These are phyloP conservation scores for Aspergillus heteromorphus DNA, from an alignment of 495 filamentous ascomycete genomes.

Conservation along the genomic window DNA sequence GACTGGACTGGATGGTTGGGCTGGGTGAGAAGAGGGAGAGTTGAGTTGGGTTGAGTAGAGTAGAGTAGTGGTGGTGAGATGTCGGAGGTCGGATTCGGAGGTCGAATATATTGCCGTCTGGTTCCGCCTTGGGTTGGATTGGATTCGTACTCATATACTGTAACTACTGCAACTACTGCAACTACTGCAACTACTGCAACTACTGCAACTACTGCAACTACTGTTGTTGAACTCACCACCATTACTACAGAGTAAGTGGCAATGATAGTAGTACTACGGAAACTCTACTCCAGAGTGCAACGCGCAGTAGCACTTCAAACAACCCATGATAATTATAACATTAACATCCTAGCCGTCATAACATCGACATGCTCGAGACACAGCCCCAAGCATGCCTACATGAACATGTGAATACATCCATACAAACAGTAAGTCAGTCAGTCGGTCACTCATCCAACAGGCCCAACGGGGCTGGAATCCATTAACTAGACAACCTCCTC, in stretches of 20 bases:
- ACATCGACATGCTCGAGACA: constrained; percentile 3
- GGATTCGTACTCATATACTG: neutral
- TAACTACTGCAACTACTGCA: too few species aligned
- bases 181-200: too few species aligned
- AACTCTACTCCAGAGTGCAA: too few species aligned
- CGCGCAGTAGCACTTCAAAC: neutral
- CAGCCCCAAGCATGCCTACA: constrained; percentile 4
- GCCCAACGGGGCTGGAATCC: constrained; percentile 8
- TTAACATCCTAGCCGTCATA: constrained; percentile 6
- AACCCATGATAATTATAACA: constrained; percentile 3
- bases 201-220: too few species aligned
- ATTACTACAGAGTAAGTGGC: too few species aligned
- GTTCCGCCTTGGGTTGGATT: constrained; percentile 4
- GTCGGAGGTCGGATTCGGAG: neutral
- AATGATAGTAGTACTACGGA: too few species aligned
- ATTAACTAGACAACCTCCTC: constrained; percentile 13
- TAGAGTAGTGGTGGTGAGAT: neutral
- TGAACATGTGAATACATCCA: constrained; percentile 15
- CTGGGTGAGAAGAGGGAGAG: neutral
- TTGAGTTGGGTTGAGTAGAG: neutral
- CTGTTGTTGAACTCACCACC: too few species aligned
- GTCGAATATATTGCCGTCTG: neutral
- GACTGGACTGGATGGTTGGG: neutral
- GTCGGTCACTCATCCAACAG: constrained; percentile 14
- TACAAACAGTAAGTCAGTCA: constrained; percentile 15